Conservation (phyloP, 2,329 filamentous ascomycete species). For the Alternaria dauci region DNA sequence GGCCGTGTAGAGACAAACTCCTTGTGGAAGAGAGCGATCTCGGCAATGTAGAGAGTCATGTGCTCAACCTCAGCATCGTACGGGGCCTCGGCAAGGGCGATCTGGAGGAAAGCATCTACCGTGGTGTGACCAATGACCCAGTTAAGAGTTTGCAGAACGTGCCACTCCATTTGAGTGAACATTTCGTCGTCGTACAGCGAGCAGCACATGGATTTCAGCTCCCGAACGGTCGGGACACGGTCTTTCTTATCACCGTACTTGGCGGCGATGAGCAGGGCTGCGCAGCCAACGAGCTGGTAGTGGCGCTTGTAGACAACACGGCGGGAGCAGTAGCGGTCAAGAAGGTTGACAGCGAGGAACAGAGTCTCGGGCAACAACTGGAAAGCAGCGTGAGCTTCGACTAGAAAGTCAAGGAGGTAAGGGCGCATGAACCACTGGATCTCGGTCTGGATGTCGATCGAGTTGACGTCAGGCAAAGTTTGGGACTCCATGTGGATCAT, state of each 20-base stretch:
- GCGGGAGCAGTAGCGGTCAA: constrained; percentile 97
- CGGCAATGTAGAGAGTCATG: constrained; percentile 92
- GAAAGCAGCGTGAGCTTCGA: constrained; percentile 96
- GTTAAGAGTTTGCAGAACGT: constrained; percentile 95
- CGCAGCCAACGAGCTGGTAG: constrained; percentile 97
- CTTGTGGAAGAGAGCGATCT: constrained; percentile 94
- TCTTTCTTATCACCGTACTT: constrained; percentile 99
- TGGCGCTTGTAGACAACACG: constrained; percentile 99
- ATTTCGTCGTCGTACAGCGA: constrained; percentile 98
- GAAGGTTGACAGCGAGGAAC: constrained; percentile 93
- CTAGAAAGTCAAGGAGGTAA: constrained; percentile 96
- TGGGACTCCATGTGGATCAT: constrained; percentile 96
- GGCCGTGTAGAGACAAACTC: constrained; percentile 95
- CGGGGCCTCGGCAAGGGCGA: constrained; percentile 77
- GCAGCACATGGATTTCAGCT: constrained; percentile 99
- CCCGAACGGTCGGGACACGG: constrained; percentile 94
- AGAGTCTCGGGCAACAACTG: constrained; percentile 92
- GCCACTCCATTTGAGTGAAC: constrained; percentile 99
- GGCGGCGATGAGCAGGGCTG: constrained; percentile 92
- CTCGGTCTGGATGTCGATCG: constrained; percentile 98
- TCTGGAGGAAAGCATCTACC: constrained; percentile 89
- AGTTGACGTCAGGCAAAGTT: constrained; percentile 93
- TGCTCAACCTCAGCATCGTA: constrained; percentile 90
- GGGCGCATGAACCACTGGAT: constrained; percentile 99
- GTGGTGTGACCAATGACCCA: constrained; percentile 97